Conservation (phyloP, 768 basidiomycete genomes). For the Cystofilobasidium ferigula region DNA sequence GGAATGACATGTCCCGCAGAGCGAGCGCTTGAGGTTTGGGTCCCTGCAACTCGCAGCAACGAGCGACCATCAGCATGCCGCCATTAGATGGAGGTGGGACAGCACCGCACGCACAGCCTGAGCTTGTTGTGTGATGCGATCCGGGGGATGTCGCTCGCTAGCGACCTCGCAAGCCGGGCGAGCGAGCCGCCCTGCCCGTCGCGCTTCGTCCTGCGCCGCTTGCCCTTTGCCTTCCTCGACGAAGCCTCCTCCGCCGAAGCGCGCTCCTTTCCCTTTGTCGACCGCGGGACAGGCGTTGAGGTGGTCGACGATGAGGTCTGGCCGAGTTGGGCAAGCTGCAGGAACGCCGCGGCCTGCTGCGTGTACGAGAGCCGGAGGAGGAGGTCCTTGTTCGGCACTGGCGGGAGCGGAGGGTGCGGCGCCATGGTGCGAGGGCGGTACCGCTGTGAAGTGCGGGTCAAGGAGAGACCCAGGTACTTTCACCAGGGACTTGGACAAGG, state of each 20-base stretch:
- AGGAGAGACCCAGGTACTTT: too few relatives aligned
- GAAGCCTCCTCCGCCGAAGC: background rate
- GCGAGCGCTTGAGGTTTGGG: constrained; percentile 32
- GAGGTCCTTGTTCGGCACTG: constrained; percentile 23
- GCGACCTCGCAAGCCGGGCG: constrained; percentile 28
- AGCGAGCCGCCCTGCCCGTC: constrained; percentile 20
- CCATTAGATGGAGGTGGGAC: background rate
- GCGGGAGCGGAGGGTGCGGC: background rate
- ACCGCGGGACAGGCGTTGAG: background rate
- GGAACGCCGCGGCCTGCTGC: constrained; percentile 22
- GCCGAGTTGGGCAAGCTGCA: constrained; percentile 11
- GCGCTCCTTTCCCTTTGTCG: too few relatives aligned
- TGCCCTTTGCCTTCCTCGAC: constrained; percentile 9
- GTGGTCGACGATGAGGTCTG: background rate
- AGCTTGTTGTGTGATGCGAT: constrained; percentile 34
- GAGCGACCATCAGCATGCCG: background rate
- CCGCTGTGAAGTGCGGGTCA: too few relatives aligned
- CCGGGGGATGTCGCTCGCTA: constrained; percentile 28
- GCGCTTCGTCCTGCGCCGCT: constrained; percentile 21
- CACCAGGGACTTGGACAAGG: too few relatives aligned
- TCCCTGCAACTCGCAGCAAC: constrained; percentile 28
- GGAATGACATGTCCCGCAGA: constrained; percentile 32
- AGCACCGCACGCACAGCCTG: constrained; percentile 30
- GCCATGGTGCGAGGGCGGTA: background rate
- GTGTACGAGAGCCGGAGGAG: constrained; percentile 24